A percentile compares a stretch with the other conserved stretches of the same genome.
Evolutionary conservation across 129 eudicot genomes (phyloP).

Genomic region (Smallanthus sonchifolius): DNA sequence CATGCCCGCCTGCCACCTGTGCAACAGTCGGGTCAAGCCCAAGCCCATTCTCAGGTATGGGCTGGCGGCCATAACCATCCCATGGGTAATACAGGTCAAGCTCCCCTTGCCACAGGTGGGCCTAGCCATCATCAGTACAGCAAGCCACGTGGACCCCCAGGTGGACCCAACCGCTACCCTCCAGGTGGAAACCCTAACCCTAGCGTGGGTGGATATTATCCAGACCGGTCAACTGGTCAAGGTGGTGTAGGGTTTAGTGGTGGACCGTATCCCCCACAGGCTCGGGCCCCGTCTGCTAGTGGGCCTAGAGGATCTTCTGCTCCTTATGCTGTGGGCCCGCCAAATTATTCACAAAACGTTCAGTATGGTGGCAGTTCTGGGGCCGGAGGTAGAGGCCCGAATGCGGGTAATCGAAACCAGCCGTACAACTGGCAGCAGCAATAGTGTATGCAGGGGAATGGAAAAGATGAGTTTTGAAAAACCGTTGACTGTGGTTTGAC

Average conservation of each 20-base stretch:
- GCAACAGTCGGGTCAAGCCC: conserved; percentile 67
- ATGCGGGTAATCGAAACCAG: conserved; percentile 55
- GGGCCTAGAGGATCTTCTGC: conserved; percentile 43
- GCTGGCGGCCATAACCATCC: conserved; percentile 50
- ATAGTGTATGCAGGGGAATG: conserved; percentile 15
- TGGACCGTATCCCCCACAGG: conserved; percentile 61
- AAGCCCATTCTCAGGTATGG: conserved; percentile 55
- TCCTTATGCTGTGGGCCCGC: conserved; percentile 52
- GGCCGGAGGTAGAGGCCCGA: conserved; percentile 55
- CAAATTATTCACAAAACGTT: conserved; percentile 50
- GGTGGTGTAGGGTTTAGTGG: conserved; percentile 46
- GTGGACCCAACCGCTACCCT: conserved; percentile 70
- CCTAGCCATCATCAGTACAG: conserved; percentile 67
- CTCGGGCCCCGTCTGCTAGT: conserved; percentile 49
- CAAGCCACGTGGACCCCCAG: conserved; percentile 73
- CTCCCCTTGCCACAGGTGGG: conserved; percentile 48
- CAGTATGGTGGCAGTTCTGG: conserved; percentile 55
- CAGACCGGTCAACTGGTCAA: conserved; percentile 60
- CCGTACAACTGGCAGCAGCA: conserved; percentile 66
- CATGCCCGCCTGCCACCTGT: conserved; percentile 68
- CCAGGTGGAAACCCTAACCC: conserved; percentile 61
- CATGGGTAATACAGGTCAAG: conserved; percentile 46
- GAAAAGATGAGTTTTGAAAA: conserved; percentile 18
- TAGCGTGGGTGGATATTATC: conserved; percentile 51
- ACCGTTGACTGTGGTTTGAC: conserved; percentile 1